Evolutionary conservation across 805 yeast species (phyloP).

Genomic region (Komagataella phaffii): DNA sequence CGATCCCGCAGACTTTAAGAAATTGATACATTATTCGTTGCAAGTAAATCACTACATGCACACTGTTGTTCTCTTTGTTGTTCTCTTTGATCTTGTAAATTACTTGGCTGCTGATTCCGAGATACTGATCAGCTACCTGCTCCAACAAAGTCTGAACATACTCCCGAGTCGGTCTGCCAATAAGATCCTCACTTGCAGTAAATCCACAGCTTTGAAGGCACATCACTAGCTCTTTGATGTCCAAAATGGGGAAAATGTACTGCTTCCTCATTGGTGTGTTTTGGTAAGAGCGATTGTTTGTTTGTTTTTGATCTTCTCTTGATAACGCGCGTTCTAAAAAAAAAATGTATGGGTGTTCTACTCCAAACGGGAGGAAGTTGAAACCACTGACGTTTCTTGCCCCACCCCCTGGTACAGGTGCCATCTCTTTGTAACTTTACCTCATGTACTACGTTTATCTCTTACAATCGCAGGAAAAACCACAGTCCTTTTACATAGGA

Average conservation of each 20-base stretch:
- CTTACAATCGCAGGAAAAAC: constrained; percentile 43
- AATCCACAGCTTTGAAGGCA: constrained; percentile 5
- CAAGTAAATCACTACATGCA: constrained; percentile 38
- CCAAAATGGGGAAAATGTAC: constrained; percentile 20
- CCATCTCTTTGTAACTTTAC: not conserved
- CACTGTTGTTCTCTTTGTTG: constrained; percentile 12
- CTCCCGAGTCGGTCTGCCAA: constrained; percentile 16
- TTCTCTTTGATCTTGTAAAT: constrained; percentile 11
- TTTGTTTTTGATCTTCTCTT: not conserved
- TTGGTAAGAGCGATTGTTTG: not conserved
- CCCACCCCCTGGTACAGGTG: not conserved
- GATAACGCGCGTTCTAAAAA: not conserved
- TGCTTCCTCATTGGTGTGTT: constrained; percentile 8
- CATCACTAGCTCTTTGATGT: constrained; percentile 14
- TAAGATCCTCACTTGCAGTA: constrained; percentile 12
- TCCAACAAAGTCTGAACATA: constrained; percentile 19
- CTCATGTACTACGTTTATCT: constrained; percentile 58
- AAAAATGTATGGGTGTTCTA: not conserved
- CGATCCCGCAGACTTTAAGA: constrained; percentile 59
- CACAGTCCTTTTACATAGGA: constrained; percentile 58
- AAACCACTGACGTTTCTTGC: not conserved
- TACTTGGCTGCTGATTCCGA: constrained; percentile 16
- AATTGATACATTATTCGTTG: constrained; percentile 50
- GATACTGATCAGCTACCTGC: constrained; percentile 19
- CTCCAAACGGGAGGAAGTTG: not conserved